phyloP scores from a whole-genome alignment of 1,284 basidiomycete genomes.

The Ceratobasidium sp. region DNA sequence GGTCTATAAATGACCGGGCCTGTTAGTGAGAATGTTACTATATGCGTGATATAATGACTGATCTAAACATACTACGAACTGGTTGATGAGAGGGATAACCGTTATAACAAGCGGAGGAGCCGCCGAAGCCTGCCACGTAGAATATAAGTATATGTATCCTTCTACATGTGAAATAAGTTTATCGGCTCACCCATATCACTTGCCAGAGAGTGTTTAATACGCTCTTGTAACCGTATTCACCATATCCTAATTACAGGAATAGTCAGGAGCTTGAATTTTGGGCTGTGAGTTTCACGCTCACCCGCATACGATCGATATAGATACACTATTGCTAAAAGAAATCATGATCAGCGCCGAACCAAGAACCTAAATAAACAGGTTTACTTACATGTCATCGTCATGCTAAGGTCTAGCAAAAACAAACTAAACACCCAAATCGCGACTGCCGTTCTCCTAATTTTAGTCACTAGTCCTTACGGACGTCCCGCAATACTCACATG shows the following conservation, averaged over 20 bases:
- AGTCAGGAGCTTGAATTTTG: too few relatives aligned
- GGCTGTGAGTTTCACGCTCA: not conserved
- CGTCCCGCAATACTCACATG: not conserved
- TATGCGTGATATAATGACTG: not conserved
- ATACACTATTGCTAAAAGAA: constrained; percentile 12
- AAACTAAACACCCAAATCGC: constrained; percentile 24
- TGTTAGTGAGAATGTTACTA: not conserved
- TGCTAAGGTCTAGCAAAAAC: constrained; percentile 26
- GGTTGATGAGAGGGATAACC: not conserved
- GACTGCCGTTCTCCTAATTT: not conserved
- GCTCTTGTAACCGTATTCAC: not conserved
- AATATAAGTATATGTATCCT: not conserved
- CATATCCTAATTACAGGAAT: not conserved
- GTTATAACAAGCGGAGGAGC: constrained; percentile 9
- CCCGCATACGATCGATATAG: constrained; percentile 6
- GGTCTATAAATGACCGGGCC: not conserved
- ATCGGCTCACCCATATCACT: constrained; percentile 23
- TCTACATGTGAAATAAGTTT: not conserved
- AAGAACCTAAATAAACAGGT: not conserved
- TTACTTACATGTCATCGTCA: constrained; percentile 21
- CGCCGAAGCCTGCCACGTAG: constrained; percentile 12
- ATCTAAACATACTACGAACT: not conserved
- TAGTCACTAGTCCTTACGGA: not conserved
- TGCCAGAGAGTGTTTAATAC: constrained; percentile 36
- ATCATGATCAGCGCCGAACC: not conserved